Base-by-base conservation (phyloP, 495 filamentous ascomycete species). In the Physcia stellaris region DNA sequence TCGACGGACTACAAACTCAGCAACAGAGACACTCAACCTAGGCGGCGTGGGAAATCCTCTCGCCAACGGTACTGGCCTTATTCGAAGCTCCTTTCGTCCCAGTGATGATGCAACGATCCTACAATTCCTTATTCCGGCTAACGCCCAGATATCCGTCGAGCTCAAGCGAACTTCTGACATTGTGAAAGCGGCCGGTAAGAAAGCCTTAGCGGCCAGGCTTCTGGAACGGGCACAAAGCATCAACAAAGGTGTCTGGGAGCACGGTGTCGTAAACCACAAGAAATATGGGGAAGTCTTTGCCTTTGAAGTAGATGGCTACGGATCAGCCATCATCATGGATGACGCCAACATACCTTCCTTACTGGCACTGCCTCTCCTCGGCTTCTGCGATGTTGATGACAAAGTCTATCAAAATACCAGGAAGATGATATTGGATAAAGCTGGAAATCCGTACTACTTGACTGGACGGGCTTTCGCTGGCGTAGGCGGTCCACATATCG, bases 71-170 rank as follows among this genome's bases (percentile, higher is more conserved):
- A 94, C 90, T 0, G 83, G 83, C 1, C 69, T 99, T 11, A 73
- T 95, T 37, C 77, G 90, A 36, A 92, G 83, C 39, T 86, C 90
- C 2, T 99, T 96, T 64, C 72, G 90, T 2, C 90, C 90, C n/a
- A 90, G 83, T 48, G 90, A 99, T 48, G 90, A 99, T 54, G 86
- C 90, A n/a, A 88, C 86, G 1, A 94, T 87, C 37, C 62, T 96
- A 6, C 86, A 87, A 22, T 96, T 85, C 64, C 93, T 93, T 58
- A 94, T 96, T 43, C 90, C 90, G 0, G 80, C 83, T 19, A 99
- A 99, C 55, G 88, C 92, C 21, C 83, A 90, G 77, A 93, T 99
- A 71, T 74, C 84, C 5, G 80, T 93, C 1, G 85, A 96, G 55
- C 70, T 99, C 16, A 78, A 80, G 43, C 76, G 83, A 17, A 78